Conservation (phyloP, 75 land plant genomes). For the Chamaecyparis obtusa region DNA sequence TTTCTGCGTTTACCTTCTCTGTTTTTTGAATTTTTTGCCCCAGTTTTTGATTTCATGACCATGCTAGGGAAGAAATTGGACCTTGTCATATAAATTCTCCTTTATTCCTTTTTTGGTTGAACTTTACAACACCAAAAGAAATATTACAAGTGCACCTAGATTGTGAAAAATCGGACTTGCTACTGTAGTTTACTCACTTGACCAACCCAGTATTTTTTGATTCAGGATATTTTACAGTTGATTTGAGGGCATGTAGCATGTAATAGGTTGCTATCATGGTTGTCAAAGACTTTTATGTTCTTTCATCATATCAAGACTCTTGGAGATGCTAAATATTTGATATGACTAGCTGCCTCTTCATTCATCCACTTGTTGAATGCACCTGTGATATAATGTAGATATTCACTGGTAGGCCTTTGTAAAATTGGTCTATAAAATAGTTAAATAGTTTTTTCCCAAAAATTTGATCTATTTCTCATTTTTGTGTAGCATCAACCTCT, state of each 20-base stretch:
- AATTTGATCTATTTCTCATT: background rate
- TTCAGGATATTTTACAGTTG: background rate
- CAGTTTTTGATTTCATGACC: background rate
- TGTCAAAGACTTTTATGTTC: background rate
- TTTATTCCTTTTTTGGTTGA: background rate
- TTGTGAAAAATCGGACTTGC: background rate
- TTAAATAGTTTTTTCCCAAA: background rate
- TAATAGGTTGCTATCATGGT: background rate
- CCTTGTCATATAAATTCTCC: background rate
- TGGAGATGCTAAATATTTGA: background rate
- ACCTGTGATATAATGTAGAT: background rate
- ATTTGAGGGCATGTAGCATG: background rate
- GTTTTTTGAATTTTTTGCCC: background rate
- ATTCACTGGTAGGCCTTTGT: background rate
- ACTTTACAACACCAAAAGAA: background rate
- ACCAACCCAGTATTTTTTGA: background rate
- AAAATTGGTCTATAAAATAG: background rate
- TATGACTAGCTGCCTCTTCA: background rate
- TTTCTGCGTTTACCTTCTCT: background rate
- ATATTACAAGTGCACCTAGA: background rate
- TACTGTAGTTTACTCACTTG: background rate
- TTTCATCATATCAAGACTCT: background rate
- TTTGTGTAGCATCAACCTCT: background rate
- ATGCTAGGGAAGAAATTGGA: background rate
- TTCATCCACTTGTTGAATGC: background rate